Evolutionary conservation across 331 rosid species (phyloP).

Genomic region (Saraca asoca): DNA sequence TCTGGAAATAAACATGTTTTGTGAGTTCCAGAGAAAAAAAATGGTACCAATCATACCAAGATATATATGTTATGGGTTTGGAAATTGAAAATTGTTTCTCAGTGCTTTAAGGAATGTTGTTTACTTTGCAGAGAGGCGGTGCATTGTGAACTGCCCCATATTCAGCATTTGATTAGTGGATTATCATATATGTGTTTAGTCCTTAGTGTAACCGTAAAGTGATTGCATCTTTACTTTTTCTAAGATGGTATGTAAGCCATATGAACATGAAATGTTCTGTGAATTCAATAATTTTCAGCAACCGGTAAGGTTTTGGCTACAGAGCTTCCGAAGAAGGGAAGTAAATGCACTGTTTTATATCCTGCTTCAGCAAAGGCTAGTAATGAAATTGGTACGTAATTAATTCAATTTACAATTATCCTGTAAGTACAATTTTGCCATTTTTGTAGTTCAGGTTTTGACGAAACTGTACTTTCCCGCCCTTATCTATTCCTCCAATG

Average conservation of each 20-base stretch:
- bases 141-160: conserved; percentile 3
- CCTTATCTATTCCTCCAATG: no score
- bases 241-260: conserved; percentile 23
- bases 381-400: conserved; percentile 73
- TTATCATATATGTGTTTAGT: not conserved
- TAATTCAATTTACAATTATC: conserved; percentile 22
- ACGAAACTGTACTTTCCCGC: no score
- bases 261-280: conserved; percentile 24
- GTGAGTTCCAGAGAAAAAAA: no score
- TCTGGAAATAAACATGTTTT: no score
- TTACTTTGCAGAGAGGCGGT: conserved; percentile 22
- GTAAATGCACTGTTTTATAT: conserved; percentile 75
- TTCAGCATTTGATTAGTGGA: conserved; percentile 13
- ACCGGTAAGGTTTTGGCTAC: conserved; percentile 82
- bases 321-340: conserved; percentile 79
- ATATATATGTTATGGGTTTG: conserved; percentile 6
- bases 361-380: conserved; percentile 98
- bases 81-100: not conserved
- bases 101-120: not conserved
- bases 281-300: conserved; percentile 59
- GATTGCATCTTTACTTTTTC: conserved; percentile 14
- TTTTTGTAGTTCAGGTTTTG: not conserved
- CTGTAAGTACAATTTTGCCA: conserved; percentile 6
- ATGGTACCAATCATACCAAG: no score
- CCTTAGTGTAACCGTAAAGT: not conserved